Conservation (phyloP, 495 filamentous ascomycete genomes). For the Aspergillus haitiensis region DNA sequence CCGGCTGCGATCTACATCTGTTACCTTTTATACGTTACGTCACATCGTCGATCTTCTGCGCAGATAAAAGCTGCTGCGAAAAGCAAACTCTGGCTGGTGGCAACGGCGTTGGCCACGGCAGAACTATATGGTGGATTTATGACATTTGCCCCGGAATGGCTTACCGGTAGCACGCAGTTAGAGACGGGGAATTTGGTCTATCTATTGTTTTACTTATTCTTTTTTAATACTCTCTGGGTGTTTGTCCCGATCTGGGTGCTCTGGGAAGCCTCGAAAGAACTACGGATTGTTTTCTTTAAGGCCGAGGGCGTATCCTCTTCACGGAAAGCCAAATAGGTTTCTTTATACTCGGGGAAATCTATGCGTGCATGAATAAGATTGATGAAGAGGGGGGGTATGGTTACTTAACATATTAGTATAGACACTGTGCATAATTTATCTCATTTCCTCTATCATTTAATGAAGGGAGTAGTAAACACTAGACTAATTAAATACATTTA, state of each 20-base stretch:
- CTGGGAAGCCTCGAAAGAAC: slow-evolving; percentile 62
- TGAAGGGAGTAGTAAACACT: too few species aligned
- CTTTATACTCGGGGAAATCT: neutral
- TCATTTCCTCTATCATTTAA: too few species aligned
- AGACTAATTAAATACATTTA: too few species aligned
- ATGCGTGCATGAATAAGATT: neutral
- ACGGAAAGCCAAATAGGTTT: neutral
- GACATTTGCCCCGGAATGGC: slow-evolving; percentile 95
- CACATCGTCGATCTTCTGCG: slow-evolving; percentile 25
- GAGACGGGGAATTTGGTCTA: slow-evolving; percentile 84
- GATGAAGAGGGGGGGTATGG: neutral
- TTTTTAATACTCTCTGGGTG: slow-evolving; percentile 94
- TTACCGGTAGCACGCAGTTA: slow-evolving; percentile 72
- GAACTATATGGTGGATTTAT: slow-evolving; percentile 96
- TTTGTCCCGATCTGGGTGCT: slow-evolving; percentile 75
- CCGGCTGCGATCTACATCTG: slow-evolving; percentile 71
- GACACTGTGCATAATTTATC: too few species aligned
- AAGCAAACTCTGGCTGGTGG: slow-evolving; percentile 64
- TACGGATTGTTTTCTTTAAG: slow-evolving; percentile 55
- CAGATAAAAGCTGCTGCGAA: slow-evolving; percentile 39
- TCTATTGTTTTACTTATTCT: slow-evolving; percentile 80
- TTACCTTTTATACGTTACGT: slow-evolving; percentile 54
- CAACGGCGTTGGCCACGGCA: slow-evolving; percentile 79
- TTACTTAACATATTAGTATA: too few species aligned
- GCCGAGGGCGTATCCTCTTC: neutral